Evolutionary conservation across 257 asterid species (phyloP).

Genomic region (Plantago major): DNA sequence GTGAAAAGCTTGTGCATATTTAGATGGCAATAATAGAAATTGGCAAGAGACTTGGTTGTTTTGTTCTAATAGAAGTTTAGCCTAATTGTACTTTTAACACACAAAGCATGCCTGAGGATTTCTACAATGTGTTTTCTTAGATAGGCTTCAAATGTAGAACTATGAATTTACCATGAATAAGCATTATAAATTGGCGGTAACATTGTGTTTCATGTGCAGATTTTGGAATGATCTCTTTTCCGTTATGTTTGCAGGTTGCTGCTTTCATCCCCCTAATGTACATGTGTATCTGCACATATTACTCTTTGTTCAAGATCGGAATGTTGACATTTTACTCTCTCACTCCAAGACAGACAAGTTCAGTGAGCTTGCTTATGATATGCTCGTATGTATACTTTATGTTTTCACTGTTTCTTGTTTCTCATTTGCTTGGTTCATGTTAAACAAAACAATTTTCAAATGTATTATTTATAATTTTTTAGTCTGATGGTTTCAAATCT

Average conservation of each 20-base stretch:
- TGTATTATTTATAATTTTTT: constrained; percentile 12
- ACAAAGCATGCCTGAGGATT: too few species aligned
- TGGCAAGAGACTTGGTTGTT: too few species aligned
- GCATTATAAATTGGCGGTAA: not conserved
- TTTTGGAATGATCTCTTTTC: constrained; percentile 13
- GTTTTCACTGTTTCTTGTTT: constrained; percentile 1
- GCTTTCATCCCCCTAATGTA: constrained; percentile 75
- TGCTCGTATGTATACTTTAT: constrained; percentile 62
- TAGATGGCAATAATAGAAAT: too few species aligned
- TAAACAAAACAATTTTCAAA: not conserved
- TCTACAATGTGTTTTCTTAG: not conserved
- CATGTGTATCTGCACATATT: constrained; percentile 91
- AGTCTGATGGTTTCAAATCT: constrained; percentile 1
- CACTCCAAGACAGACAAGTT: constrained; percentile 78
- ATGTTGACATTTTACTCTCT: constrained; percentile 76
- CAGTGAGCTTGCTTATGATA: constrained; percentile 91
- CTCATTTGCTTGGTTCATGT: not conserved
- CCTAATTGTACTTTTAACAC: too few species aligned
- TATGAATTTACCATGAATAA: not conserved
- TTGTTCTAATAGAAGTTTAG: too few species aligned
- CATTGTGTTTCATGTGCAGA: constrained; percentile 1
- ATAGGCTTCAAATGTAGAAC: not conserved
- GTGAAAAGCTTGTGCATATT: too few species aligned
- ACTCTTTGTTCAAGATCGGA: constrained; percentile 73
- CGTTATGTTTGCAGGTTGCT: constrained; percentile 41